Base-by-base conservation (phyloP, 2,329 filamentous ascomycete species). In the Fonsecaea monophora region DNA sequence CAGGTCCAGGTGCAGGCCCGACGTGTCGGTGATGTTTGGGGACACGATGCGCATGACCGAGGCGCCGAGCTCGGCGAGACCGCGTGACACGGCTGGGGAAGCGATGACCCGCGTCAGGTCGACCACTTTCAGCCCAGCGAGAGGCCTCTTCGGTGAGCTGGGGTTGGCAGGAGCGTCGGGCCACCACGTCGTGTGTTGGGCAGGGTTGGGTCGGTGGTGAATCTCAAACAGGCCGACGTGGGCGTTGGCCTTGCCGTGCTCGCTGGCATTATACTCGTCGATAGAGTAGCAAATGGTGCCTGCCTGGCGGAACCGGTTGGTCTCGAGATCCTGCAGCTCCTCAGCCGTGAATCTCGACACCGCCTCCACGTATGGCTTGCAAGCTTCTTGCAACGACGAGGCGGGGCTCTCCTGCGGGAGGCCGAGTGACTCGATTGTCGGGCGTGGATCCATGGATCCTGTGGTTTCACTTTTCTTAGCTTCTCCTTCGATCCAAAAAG, bases 1-100 rank as follows among this genome's bases (percentile, higher is more conserved):
- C 15, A 88, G 87, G 70, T 92, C 89, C 0, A 90, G 84, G 71
- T 91, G 89, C 91, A 91, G 77, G 90, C 90, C 0, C 35, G 74
- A 76, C 56, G 77, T 73, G 70, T 80, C 77, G 0, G 65, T 71
- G 1, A 83, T 68, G 57, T 75, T 75, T 21, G 78, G 78, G 30
- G 78, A 79, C 1, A 80, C 82, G 9, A 83, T 73, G 57, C 81
- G 78, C 45, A 83, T 78, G 0, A 84, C 81, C 50, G 81, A 79
- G 5, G 81, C 81, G 2, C 81, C 82, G 53, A 81, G 77, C 1
- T 78, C 78, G 18, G 81, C 79, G 1, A 83, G 74, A 21, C 78
- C 77, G 65, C 74, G 75, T 10, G 79, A 78, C 8, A 80, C 74
- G 0, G 79, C 75, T 1, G 81, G 81, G 3, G 78, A 80, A 9